Evolutionary conservation across 108 stramenopile genomes (phyloP).

Genomic region (Mediolabrus comicus): DNA sequence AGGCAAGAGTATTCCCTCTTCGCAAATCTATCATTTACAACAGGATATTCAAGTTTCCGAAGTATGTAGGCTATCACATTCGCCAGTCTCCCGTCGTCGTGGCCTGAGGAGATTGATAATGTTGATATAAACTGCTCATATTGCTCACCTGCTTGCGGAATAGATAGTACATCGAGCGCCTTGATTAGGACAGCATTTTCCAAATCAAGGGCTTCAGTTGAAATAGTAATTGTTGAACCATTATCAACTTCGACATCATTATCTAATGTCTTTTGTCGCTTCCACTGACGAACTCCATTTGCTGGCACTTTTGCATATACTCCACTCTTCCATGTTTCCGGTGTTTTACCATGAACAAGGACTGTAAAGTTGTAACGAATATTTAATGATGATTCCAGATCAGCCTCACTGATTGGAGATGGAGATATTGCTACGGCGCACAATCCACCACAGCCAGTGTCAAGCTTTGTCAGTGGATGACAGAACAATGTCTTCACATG

Average conservation of each 20-base stretch:
- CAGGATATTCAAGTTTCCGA: slow-evolving; percentile 56
- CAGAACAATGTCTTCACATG: slow-evolving; percentile 28
- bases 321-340: slow-evolving; percentile 45
- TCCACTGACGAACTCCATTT: slow-evolving; percentile 19
- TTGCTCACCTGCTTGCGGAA: neutral
- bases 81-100: slow-evolving; percentile 31
- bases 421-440: slow-evolving; percentile 32
- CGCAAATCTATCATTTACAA: slow-evolving; percentile 67
- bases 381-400: neutral
- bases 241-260: neutral
- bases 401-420: neutral
- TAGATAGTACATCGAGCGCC: slow-evolving; percentile 2
- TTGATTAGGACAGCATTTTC: slow-evolving; percentile 14
- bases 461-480: slow-evolving; percentile 44
- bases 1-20: slow-evolving; percentile 44
- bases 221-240: neutral
- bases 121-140: slow-evolving; percentile 11
- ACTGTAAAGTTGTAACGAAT: slow-evolving; percentile 41
- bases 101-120: slow-evolving; percentile 9
- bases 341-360: slow-evolving; percentile 49
- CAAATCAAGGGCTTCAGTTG: slow-evolving; percentile 13
- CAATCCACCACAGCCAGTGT: slow-evolving; percentile 58
- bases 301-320: slow-evolving; percentile 17
- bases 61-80: slow-evolving; percentile 45
- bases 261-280: slow-evolving; percentile 37